A percentile compares a stretch with the other conserved stretches of the same genome.
phyloP scores from a whole-genome alignment of 2,329 filamentous ascomycete species.

The Nakataea oryzae region DNA sequence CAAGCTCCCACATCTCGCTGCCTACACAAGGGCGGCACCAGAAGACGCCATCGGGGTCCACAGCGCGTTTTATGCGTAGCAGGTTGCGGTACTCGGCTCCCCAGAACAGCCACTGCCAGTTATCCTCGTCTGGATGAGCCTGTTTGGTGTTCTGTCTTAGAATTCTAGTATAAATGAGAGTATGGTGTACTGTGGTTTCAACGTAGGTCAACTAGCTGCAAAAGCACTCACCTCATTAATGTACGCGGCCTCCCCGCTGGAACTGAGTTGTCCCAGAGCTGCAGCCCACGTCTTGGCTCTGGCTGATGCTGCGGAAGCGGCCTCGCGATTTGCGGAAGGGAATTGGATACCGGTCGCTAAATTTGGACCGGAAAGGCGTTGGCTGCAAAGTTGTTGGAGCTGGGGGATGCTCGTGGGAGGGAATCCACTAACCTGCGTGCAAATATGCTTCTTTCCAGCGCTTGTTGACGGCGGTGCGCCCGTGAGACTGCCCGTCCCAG shows the following conservation, averaged over 20 bases:
- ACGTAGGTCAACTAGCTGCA: not conserved
- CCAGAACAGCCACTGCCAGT: conserved; percentile 5
- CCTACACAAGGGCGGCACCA: conserved; percentile 4
- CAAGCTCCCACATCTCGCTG: conserved; percentile 1
- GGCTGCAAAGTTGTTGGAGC: not conserved
- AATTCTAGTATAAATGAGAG: not conserved
- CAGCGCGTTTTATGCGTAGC: not conserved
- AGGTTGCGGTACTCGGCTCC: conserved; percentile 1
- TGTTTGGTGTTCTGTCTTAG: not conserved
- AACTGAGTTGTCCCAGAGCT: not conserved
- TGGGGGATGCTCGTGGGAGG: not conserved
- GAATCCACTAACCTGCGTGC: conserved; percentile 9
- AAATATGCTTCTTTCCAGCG: conserved; percentile 12
- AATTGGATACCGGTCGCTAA: not conserved
- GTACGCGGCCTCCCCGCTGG: conserved; percentile 4
- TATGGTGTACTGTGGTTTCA: too few species aligned
- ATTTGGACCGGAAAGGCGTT: too few species aligned
- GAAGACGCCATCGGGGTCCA: conserved; percentile 1
- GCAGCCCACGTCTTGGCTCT: not conserved
- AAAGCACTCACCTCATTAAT: conserved; percentile 6
- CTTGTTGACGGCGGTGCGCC: conserved; percentile 11
- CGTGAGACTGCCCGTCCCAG: conserved; percentile 8
- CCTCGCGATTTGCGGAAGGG: not conserved
- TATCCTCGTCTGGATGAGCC: conserved; percentile 1
- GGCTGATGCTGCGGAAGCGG: not conserved